Conservation (phyloP, 2,329 filamentous ascomycete genomes). For the Alternaria alternata region DNA sequence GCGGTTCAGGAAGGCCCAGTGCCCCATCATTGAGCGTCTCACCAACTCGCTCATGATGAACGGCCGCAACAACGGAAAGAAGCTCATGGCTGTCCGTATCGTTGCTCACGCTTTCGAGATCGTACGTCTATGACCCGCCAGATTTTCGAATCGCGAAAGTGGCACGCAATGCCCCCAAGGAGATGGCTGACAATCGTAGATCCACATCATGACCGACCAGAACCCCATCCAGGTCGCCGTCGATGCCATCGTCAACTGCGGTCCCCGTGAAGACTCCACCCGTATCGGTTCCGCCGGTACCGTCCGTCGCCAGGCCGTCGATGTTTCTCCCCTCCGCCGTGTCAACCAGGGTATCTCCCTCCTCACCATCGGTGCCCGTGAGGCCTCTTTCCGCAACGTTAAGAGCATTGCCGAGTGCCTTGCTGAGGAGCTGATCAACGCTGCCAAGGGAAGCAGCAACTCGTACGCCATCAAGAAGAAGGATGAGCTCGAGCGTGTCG, state of each 20-base stretch:
- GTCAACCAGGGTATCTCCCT: constrained; percentile 99
- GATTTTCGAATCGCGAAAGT: background rate
- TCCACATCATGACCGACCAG: constrained; percentile 99
- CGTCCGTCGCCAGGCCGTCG: constrained; percentile 99
- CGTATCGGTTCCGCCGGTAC: constrained; percentile 99
- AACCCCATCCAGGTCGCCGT: constrained; percentile 99
- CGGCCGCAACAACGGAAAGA: constrained; percentile 99
- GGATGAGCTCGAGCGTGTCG: constrained; percentile 99
- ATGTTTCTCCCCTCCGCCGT: constrained; percentile 98
- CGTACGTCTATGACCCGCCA: constrained; percentile 67
- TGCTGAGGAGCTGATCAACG: constrained; percentile 99
- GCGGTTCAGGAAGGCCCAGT: constrained; percentile 99
- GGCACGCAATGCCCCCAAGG: background rate
- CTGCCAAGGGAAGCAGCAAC: constrained; percentile 99
- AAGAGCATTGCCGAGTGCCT: constrained; percentile 99
- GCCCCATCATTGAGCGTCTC: constrained; percentile 99
- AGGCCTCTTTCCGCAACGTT: constrained; percentile 99
- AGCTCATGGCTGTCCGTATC: constrained; percentile 99
- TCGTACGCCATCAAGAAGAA: constrained; percentile 99
- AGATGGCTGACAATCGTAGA: constrained; percentile 62
- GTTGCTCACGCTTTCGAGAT: constrained; percentile 99
- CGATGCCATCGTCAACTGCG: constrained; percentile 99
- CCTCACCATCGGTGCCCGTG: constrained; percentile 97
- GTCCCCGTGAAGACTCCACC: constrained; percentile 99
- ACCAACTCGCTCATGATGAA: constrained; percentile 99